Evolutionary conservation across 805 yeast genomes (phyloP).

Genomic region (Sugiyamaella boreocaroliniensis): DNA sequence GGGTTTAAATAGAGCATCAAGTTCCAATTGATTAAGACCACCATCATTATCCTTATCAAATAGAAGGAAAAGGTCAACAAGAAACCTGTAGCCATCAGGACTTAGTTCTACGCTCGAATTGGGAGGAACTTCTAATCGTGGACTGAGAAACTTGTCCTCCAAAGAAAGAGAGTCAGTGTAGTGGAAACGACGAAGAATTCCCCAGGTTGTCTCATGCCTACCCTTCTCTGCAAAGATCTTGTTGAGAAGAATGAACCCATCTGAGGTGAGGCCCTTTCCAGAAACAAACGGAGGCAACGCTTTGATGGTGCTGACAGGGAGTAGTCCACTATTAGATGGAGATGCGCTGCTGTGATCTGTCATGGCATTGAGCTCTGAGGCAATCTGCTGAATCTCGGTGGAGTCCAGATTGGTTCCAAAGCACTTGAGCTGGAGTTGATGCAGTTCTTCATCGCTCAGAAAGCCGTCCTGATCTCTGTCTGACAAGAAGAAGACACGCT

Average conservation of each 20-base stretch:
- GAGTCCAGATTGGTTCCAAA: slow-evolving; percentile 53
- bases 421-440: slow-evolving; percentile 64
- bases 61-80: slow-evolving; percentile 80
- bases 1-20: slow-evolving; percentile 64
- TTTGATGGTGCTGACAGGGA: slow-evolving; percentile 12
- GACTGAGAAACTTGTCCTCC: slow-evolving; percentile 71
- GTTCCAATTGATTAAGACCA: slow-evolving; percentile 72
- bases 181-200: slow-evolving; percentile 77
- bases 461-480: slow-evolving; percentile 89
- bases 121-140: slow-evolving; percentile 34
- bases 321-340: neutral
- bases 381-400: slow-evolving; percentile 34
- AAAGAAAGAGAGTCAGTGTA: slow-evolving; percentile 89
- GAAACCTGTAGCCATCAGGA: slow-evolving; percentile 84
- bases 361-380: slow-evolving; percentile 30
- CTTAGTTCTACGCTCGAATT: slow-evolving; percentile 62
- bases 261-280: slow-evolving; percentile 54
- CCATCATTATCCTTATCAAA: slow-evolving; percentile 97
- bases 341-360: slow-evolving; percentile 24
- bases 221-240: slow-evolving; percentile 84
- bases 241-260: slow-evolving; percentile 72
- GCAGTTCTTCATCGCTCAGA: slow-evolving; percentile 63
- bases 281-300: slow-evolving; percentile 16
- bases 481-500: slow-evolving; percentile 71
- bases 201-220: slow-evolving; percentile 96